A percentile compares a stretch with the other conserved stretches of the same genome.
phyloP scores from a whole-genome alignment of 495 filamentous ascomycete genomes.

The Hyphodiscus hymeniophilus region DNA sequence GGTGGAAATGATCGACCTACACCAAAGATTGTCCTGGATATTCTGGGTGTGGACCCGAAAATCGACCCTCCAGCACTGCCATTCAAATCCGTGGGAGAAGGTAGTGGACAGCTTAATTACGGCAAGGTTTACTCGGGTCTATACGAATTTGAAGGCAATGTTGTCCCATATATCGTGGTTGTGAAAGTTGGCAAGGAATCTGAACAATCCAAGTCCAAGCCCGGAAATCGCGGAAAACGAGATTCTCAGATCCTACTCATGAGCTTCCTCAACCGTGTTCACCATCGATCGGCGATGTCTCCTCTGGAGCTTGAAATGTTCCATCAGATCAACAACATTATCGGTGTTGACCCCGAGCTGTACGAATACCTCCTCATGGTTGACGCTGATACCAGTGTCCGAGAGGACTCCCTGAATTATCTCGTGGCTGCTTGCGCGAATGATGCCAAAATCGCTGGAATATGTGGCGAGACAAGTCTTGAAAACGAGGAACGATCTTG shows the following conservation, averaged over 20 bases:
- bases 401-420: constrained; percentile 84
- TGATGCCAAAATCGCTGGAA: constrained; percentile 91
- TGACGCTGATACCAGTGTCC: constrained; percentile 93
- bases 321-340: constrained; percentile 98
- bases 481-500: constrained; percentile 90
- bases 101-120: constrained; percentile 91
- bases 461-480: constrained; percentile 94
- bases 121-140: constrained; percentile 98
- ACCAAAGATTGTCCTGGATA: constrained; percentile 94
- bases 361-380: constrained; percentile 98
- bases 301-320: constrained; percentile 96
- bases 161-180: constrained; percentile 91
- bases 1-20: constrained; percentile 94
- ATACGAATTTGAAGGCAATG: constrained; percentile 95
- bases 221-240: constrained; percentile 96
- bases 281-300: constrained; percentile 87
- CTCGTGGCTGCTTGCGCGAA: constrained; percentile 90
- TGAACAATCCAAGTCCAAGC: constrained; percentile 84
- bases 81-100: constrained; percentile 83
- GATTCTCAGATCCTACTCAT: constrained; percentile 83
- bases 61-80: constrained; percentile 89
- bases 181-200: constrained; percentile 97
- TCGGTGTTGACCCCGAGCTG: constrained; percentile 92
- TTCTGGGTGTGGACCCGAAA: constrained; percentile 94
- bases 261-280: constrained; percentile 94